A percentile compares a stretch with the other conserved stretches of the same genome.
These are phyloP conservation scores for Adansonia madagascariensis DNA, from an alignment of 441 rosid species.

Conservation along the genomic window DNA sequence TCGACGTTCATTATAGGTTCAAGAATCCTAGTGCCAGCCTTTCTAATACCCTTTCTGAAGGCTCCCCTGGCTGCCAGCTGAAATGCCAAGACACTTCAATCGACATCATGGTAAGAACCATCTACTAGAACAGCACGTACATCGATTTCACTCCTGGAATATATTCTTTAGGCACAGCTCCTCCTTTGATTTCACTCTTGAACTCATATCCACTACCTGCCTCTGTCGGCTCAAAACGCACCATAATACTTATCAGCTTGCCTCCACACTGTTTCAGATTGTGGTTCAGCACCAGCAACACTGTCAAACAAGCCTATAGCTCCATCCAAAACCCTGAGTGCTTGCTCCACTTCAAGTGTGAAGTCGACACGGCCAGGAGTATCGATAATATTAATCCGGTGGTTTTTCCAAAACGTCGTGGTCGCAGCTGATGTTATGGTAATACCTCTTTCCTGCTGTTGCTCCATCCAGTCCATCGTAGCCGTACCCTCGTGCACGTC, in stretches of 20 bases:
- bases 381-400: conserved; percentile 89
- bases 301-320: conserved; percentile 96
- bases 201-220: conserved; percentile 88
- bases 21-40: conserved; percentile 81
- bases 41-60: conserved; percentile 82
- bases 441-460: conserved; percentile 98
- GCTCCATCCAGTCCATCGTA: conserved; percentile 99
- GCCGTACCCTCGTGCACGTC: conserved; percentile 98
- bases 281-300: conserved; percentile 99
- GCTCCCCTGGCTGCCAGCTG: conserved; percentile 97
- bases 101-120: conserved; percentile 94
- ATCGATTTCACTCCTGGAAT: conserved; percentile 91
- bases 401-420: conserved; percentile 86
- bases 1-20: conserved; percentile 96
- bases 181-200: conserved; percentile 98
- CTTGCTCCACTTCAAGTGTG: conserved; percentile 96
- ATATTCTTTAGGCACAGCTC: conserved; percentile 83
- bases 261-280: conserved; percentile 99
- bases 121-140: conserved; percentile 81
- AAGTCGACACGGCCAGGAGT: conserved; percentile 97
- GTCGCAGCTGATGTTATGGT: conserved; percentile 97
- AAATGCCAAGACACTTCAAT: conserved; percentile 91
- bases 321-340: conserved; percentile 91
- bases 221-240: conserved; percentile 89
- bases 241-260: conserved; percentile 90